A percentile compares a stretch with the other conserved stretches of the same genome.
Evolutionary conservation across 768 basidiomycete genomes (phyloP).

Genomic region (Strobilomyces confusus): DNA sequence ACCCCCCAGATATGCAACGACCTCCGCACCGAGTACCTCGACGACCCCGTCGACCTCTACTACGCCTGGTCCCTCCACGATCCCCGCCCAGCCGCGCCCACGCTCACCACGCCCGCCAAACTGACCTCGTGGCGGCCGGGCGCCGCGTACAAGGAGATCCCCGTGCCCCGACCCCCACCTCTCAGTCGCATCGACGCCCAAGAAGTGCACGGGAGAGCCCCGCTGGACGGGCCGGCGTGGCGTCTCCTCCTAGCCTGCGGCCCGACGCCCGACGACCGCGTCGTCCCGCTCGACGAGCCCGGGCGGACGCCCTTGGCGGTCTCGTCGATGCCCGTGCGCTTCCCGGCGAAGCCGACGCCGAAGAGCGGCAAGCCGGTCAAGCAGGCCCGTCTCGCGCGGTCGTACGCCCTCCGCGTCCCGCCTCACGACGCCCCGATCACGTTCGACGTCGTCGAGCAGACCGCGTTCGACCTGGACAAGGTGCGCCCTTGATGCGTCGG

Average conservation of each 20-base stretch:
- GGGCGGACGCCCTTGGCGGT: slow-evolving; percentile 56
- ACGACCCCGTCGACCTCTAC: slow-evolving; percentile 56
- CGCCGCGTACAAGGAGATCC: slow-evolving; percentile 73
- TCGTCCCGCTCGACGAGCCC: slow-evolving; percentile 41
- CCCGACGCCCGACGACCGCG: slow-evolving; percentile 23
- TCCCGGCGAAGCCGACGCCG: slow-evolving; percentile 23
- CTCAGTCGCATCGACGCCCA: slow-evolving; percentile 9
- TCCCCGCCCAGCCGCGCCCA: slow-evolving; percentile 16
- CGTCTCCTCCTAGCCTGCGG: slow-evolving; percentile 54
- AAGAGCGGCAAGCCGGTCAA: slow-evolving; percentile 33
- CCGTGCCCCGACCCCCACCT: slow-evolving; percentile 58
- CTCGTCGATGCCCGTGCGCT: slow-evolving; percentile 60
- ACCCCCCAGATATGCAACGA: slow-evolving; percentile 90
- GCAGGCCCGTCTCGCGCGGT: slow-evolving; percentile 59
- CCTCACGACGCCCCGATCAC: slow-evolving; percentile 1
- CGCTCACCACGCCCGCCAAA: slow-evolving; percentile 47
- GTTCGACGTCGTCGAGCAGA: slow-evolving; percentile 69
- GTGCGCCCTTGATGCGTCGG: slow-evolving; percentile 36
- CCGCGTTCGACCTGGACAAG: slow-evolving; percentile 92
- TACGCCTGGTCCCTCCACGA: slow-evolving; percentile 56
- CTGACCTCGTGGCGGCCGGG: slow-evolving; percentile 69
- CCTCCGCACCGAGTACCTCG: slow-evolving; percentile 72
- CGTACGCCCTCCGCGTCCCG: slow-evolving; percentile 11
- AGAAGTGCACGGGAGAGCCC: too few species aligned
- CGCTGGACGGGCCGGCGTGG: slow-evolving; percentile 55